Evolutionary conservation across 2,329 filamentous ascomycete species (phyloP).

Genomic region (Neopestalotiopsis rosae): DNA sequence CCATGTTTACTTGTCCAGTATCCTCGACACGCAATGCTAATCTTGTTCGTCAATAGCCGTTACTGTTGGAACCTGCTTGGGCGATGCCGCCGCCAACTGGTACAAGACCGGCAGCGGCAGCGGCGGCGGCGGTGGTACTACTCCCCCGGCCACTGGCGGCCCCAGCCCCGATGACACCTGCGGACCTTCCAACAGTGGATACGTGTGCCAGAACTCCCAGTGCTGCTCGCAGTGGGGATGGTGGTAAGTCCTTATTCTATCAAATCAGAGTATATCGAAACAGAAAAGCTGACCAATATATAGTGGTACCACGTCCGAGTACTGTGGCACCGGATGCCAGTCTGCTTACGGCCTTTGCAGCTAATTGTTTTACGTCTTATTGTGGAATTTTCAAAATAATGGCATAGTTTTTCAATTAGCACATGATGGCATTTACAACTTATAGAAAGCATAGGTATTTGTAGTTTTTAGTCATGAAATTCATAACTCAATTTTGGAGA

Average conservation of each 20-base stretch:
- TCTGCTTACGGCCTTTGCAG: slow-evolving; percentile 15
- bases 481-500: not conserved
- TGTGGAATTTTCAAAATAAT: not conserved
- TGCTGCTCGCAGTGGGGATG: slow-evolving; percentile 21
- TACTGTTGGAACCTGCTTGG: slow-evolving; percentile 23
- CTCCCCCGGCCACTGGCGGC: slow-evolving; percentile 2
- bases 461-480: slow-evolving; percentile 2
- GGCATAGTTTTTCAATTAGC: not conserved
- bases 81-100: slow-evolving; percentile 23
- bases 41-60: slow-evolving; percentile 11
- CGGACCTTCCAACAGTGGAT: slow-evolving; percentile 12
- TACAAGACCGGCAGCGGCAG: slow-evolving; percentile 12
- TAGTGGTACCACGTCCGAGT: slow-evolving; percentile 16
- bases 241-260: not conserved
- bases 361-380: not conserved
- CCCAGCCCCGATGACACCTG: slow-evolving; percentile 15
- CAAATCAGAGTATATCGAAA: not conserved
- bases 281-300: not conserved
- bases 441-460: not conserved
- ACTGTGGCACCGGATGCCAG: slow-evolving; percentile 22
- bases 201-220: slow-evolving; percentile 10
- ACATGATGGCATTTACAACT: slow-evolving; percentile 1
- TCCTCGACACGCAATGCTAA: not conserved
- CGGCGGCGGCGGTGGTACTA: not conserved
- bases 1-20: not conserved